phyloP scores from a whole-genome alignment of 2,329 filamentous ascomycete genomes.

The Fusarium euwallaceae region DNA sequence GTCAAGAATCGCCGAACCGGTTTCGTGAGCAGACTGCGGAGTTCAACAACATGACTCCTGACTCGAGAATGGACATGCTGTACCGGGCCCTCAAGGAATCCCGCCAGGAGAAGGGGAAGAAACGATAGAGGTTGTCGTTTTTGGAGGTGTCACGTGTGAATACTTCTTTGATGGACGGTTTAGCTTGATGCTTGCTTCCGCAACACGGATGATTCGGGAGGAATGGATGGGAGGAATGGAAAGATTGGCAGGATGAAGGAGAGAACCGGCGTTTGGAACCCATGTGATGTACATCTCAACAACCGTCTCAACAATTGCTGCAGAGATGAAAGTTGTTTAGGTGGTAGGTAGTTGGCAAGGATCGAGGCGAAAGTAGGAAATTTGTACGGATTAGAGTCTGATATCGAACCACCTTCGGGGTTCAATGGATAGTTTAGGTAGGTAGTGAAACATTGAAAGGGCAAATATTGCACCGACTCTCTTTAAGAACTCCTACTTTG shows the following conservation, averaged over 20 bases:
- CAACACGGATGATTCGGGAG: not conserved
- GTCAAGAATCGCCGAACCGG: not conserved
- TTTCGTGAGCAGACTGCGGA: slow-evolving; percentile 20
- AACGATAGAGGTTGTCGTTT: no score
- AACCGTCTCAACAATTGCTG: not conserved
- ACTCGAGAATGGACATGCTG: not conserved
- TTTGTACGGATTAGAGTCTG: not conserved
- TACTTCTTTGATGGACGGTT: not conserved
- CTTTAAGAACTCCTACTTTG: not conserved
- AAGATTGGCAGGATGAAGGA: not conserved
- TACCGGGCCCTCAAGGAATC: not conserved
- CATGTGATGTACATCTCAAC: not conserved
- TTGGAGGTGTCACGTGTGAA: not conserved
- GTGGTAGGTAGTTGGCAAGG: not conserved
- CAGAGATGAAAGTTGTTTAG: not conserved
- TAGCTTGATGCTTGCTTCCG: not conserved
- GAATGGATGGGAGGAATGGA: not conserved
- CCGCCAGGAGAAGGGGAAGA: not conserved
- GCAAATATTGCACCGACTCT: not conserved
- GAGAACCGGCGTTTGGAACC: not conserved
- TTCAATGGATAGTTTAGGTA: not conserved
- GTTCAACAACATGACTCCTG: slow-evolving; percentile 17
- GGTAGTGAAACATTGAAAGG: not conserved
- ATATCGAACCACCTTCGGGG: slow-evolving; percentile 35
- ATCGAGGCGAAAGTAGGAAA: not conserved